A percentile compares a stretch with the other conserved stretches of the same genome.
Evolutionary conservation across 2,329 filamentous ascomycete genomes (phyloP).

Genomic region (Colletotrichum higginsianum): DNA sequence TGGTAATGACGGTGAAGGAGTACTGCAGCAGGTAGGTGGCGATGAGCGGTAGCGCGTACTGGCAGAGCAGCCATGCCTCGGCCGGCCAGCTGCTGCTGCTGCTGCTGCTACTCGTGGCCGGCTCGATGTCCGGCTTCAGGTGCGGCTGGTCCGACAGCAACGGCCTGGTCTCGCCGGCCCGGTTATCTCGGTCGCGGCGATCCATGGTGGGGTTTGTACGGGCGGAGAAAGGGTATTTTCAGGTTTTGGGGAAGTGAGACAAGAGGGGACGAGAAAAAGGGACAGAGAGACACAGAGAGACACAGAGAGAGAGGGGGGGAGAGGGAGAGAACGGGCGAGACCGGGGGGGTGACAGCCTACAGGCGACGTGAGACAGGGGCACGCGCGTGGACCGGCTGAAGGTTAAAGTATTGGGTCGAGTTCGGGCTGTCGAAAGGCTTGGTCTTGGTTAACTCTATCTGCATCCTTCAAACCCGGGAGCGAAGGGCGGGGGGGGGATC

Average conservation of each 20-base stretch:
- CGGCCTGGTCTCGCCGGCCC: conserved; percentile 36
- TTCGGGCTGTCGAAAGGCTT: conserved; percentile 12
- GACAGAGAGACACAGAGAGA: no score
- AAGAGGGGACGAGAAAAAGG: no score
- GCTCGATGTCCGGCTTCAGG: conserved; percentile 30
- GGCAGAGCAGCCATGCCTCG: conserved; percentile 38
- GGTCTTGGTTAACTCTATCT: neutral
- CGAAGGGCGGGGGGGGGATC: neutral
- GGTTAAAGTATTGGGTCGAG: neutral
- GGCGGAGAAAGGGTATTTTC: neutral
- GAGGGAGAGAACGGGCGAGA: neutral
- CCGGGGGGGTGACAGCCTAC: neutral
- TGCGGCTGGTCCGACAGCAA: conserved; percentile 36
- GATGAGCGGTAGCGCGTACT: conserved; percentile 63
- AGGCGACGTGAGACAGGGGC: conserved; percentile 8
- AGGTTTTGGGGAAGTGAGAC: no score
- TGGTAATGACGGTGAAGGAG: conserved; percentile 65
- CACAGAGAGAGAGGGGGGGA: neutral
- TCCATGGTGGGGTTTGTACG: conserved; percentile 28
- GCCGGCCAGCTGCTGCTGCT: conserved; percentile 14
- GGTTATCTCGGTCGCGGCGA: conserved; percentile 20
- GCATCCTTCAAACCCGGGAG: neutral
- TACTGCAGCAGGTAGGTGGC: conserved; percentile 67
- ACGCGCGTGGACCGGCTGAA: neutral
- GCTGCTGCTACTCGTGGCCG: neutral